phyloP scores from a whole-genome alignment of 2,329 filamentous ascomycete genomes.

The Diaporthe ilicicola region DNA sequence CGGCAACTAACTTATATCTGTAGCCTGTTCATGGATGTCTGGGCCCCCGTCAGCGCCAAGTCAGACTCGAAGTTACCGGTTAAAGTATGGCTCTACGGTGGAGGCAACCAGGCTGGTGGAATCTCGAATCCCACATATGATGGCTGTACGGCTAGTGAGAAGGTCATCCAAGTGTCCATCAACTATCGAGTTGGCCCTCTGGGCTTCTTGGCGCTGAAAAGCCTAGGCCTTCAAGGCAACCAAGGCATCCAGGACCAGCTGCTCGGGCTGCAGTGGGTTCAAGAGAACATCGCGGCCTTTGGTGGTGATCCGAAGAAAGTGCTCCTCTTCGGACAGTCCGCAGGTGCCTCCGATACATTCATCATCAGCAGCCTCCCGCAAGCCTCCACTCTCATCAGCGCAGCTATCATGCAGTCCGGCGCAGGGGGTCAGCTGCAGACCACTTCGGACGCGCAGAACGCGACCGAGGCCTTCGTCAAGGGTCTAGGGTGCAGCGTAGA shows the following conservation, averaged over 20 bases:
- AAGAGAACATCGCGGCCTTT: constrained; percentile 53
- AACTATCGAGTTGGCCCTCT: constrained; percentile 55
- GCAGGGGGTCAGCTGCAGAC: constrained; percentile 32
- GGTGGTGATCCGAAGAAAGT: constrained; percentile 49
- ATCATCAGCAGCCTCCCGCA: constrained; percentile 40
- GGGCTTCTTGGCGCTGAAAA: constrained; percentile 53
- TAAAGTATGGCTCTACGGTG: constrained; percentile 38
- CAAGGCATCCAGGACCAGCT: constrained; percentile 59
- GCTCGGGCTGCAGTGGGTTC: constrained; percentile 58
- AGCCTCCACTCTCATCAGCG: constrained; percentile 36
- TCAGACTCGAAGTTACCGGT: constrained; percentile 22
- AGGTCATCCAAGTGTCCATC: constrained; percentile 39
- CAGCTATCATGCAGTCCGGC: constrained; percentile 40
- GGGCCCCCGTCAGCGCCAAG: constrained; percentile 18
- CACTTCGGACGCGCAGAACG: not conserved
- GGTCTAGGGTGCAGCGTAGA: constrained; percentile 15
- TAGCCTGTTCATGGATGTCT: constrained; percentile 27
- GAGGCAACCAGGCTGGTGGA: constrained; percentile 37
- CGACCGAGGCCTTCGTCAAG: constrained; percentile 6
- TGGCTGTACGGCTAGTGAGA: constrained; percentile 38
- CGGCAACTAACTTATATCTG: not conserved
- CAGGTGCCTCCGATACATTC: constrained; percentile 39
- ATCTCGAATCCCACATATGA: constrained; percentile 38
- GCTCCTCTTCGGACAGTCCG: constrained; percentile 41
- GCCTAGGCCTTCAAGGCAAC: constrained; percentile 56